A percentile compares a stretch with the other conserved stretches of the same genome.
These are phyloP conservation scores for Beauveria varroae DNA, from an alignment of 2,329 filamentous ascomycete genomes.

Conservation along the genomic window DNA sequence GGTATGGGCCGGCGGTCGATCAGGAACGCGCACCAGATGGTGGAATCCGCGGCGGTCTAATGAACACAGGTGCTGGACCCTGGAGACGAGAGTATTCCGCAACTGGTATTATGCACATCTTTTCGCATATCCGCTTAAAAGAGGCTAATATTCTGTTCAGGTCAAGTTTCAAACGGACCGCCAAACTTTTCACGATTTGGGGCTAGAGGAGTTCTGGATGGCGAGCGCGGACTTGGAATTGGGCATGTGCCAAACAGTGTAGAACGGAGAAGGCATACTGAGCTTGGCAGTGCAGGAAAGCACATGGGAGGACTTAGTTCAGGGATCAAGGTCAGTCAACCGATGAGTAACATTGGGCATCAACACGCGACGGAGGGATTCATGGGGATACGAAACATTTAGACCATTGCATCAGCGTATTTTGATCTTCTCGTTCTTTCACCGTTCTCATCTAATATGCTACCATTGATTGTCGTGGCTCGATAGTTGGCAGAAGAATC, in stretches of 20 bases:
- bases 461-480: not conserved
- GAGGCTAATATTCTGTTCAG: not conserved
- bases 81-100: not conserved
- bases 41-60: not conserved
- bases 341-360: conserved; percentile 17
- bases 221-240: not conserved
- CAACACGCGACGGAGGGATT: not conserved
- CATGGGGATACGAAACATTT: not conserved
- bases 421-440: not conserved
- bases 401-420: not conserved
- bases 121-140: no score
- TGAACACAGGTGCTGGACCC: not conserved
- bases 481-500: not conserved
- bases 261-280: not conserved
- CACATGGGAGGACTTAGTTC: conserved; percentile 10
- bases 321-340: conserved; percentile 13
- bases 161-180: not conserved
- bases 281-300: not conserved
- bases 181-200: not conserved
- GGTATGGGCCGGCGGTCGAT: not conserved
- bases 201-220: not conserved
- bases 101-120: not conserved
- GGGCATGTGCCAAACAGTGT: conserved; percentile 1
- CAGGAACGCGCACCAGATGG: not conserved
- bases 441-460: not conserved